These are phyloP conservation scores for Bacidia rubella DNA, from an alignment of 495 filamentous ascomycete genomes.

Conservation along the genomic window DNA sequence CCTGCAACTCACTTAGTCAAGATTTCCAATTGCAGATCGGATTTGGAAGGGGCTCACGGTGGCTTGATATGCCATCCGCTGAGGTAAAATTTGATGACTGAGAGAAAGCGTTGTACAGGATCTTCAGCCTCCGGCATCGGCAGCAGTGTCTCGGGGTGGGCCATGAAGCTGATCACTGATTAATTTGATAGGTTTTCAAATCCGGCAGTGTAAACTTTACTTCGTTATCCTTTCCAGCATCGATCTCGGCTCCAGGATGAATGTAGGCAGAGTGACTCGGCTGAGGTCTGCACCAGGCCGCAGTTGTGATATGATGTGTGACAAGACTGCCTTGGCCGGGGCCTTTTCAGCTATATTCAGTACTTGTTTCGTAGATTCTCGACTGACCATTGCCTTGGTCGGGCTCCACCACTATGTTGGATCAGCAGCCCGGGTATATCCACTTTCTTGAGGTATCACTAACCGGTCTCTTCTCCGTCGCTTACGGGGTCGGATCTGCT, in stretches of 20 bases:
- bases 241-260: slow-evolving; percentile 92
- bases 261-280: slow-evolving; percentile 87
- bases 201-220: slow-evolving; percentile 34
- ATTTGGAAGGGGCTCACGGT: slow-evolving; percentile 48
- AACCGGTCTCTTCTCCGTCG: slow-evolving; percentile 60
- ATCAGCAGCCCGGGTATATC: slow-evolving; percentile 1
- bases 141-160: slow-evolving; percentile 89
- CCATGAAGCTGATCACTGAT: slow-evolving; percentile 71
- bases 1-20: slow-evolving; percentile 34
- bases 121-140: slow-evolving; percentile 81
- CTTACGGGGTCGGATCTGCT: slow-evolving; percentile 25
- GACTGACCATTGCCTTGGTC: slow-evolving; percentile 44
- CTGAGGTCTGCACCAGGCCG: slow-evolving; percentile 91
- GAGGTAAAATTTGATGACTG: slow-evolving; percentile 93
- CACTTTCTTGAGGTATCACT: neutral
- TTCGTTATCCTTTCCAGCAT: slow-evolving; percentile 99
- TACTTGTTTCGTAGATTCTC: slow-evolving; percentile 4
- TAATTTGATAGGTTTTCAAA: neutral
- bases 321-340: slow-evolving; percentile 48
- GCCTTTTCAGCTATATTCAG: neutral
- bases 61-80: slow-evolving; percentile 99
- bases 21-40: neutral
- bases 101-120: slow-evolving; percentile 78
- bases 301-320: slow-evolving; percentile 92
- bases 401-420: slow-evolving; percentile 14